Evolutionary conservation across 208 protist genomes (phyloP).

Genomic region (Trypanosoma scelopori): DNA sequence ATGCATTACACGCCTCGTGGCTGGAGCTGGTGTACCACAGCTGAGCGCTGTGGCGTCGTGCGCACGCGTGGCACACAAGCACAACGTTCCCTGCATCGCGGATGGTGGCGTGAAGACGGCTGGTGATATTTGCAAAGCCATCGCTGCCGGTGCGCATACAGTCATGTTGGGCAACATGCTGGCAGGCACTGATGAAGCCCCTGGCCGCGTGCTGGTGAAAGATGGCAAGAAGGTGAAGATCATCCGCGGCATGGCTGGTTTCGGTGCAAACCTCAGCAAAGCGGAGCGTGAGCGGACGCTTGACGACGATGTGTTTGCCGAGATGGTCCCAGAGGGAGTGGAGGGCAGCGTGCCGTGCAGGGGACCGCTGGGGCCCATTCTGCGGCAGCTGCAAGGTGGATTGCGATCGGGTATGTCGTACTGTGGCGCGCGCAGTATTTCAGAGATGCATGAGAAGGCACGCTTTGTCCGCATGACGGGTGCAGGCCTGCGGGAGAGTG

Average conservation of each 20-base stretch:
- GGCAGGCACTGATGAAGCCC: conserved; percentile 88
- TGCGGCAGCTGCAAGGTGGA: conserved; percentile 87
- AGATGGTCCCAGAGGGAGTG: conserved; percentile 88
- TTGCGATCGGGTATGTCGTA: conserved; percentile 91
- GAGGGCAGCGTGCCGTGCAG: conserved; percentile 88
- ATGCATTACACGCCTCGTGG: conserved; percentile 89
- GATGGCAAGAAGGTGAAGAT: conserved; percentile 92
- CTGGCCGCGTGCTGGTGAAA: conserved; percentile 86
- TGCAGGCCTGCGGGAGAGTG: conserved; percentile 81
- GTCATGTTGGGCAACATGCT: conserved; percentile 92
- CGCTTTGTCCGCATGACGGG: conserved; percentile 85
- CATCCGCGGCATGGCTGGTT: conserved; percentile 91
- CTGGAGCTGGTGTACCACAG: conserved; percentile 85
- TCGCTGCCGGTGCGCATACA: conserved; percentile 83
- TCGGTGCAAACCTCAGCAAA: conserved; percentile 90
- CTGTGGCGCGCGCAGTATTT: conserved; percentile 72
- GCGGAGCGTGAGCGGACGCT: conserved; percentile 77
- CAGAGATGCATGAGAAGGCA: conserved; percentile 81
- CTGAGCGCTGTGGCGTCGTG: conserved; percentile 83
- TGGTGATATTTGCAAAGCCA: conserved; percentile 89
- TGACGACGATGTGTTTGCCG: conserved; percentile 85
- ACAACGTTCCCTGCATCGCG: conserved; percentile 85
- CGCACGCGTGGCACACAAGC: conserved; percentile 51
- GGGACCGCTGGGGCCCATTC: conserved; percentile 72
- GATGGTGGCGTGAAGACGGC: conserved; percentile 85